Percentiles rank a stretch among this genome's conserved stretches.
Conservation (phyloP, 306 rosid species). For the Cucurbita moschata region DNA sequence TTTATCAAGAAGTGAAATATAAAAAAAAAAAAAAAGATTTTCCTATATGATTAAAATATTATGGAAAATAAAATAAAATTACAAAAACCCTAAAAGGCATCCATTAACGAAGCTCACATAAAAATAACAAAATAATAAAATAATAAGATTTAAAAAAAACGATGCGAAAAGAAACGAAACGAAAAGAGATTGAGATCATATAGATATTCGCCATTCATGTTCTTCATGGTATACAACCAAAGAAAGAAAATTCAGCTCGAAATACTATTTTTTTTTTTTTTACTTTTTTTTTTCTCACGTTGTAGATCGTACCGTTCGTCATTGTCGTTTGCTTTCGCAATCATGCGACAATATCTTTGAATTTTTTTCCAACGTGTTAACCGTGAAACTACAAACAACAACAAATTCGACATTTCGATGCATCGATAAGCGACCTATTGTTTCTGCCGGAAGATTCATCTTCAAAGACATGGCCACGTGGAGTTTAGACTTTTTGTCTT, state of each 20-base stretch:
- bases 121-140: no score
- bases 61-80: no score
- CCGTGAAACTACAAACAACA: slow-evolving; percentile 19
- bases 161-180: no score
- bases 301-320: neutral
- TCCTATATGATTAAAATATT: no score
- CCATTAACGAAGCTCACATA: no score
- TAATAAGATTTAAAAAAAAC: no score
- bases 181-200: no score
- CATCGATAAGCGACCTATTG: slow-evolving; percentile 7
- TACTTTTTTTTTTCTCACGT: neutral
- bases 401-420: slow-evolving; percentile 14
- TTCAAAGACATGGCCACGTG: slow-evolving; percentile 12
- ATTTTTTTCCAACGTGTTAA: slow-evolving; percentile 28
- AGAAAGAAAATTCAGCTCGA: neutral
- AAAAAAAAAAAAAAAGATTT: no score
- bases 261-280: neutral
- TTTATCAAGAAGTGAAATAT: no score
- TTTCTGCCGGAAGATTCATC: slow-evolving; percentile 13
- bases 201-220: no score
- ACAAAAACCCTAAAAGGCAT: no score
- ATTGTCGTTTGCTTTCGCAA: slow-evolving; percentile 16
- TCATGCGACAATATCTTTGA: slow-evolving; percentile 26
- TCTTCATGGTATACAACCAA: no score
- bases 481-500: neutral